Base-by-base conservation (phyloP, 2,329 filamentous ascomycete genomes). In the Colletotrichum camelliae region DNA sequence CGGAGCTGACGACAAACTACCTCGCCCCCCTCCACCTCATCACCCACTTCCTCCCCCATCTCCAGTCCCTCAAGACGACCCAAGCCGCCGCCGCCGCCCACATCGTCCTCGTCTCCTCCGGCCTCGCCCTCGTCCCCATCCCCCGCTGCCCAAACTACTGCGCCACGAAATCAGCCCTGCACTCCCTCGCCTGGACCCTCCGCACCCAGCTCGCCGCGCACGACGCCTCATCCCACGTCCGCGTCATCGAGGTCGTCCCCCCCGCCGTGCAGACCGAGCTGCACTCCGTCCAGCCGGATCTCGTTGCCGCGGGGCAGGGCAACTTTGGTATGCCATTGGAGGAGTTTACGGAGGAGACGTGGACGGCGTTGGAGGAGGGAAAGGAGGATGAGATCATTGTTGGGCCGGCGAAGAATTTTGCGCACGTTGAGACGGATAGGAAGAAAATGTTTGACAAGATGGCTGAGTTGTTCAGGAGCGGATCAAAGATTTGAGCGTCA, bases 151-250 rank as follows among this genome's bases (percentile, higher is more conserved):
- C 86, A 1, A 89, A 87, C 43, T 91, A 91, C 83, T 90, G 86
- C 68, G 88, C 88, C 3, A 87, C 87, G 13, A 91, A 91, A 79
- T 86, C 89, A 0, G 90, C 89, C 4, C 80, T 91, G 48, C 88
- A 90, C 78, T 82, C 83, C 6, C 88, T 89, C 67, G 79, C 85
- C 29, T 84, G 89, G 74, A 86, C 84, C 57, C 78, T 89, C 21
- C 83, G 88, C 7, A 82, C 86, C 68, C 84, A 89, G 79, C 81
- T 90, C 21, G 77, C 78, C 10, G 78, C 78, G 12, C 83, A 72
- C n/a, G 24, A 80, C 13, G 73, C 77, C 4, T 82, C 87, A 10
- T 82, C 83, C 55, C 82, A 84, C 71, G 75, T 86, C 55, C 78
- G 76, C 39, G 84, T 91, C 10, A 80, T 90, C 33, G 89, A 91